Evolutionary conservation across 1,284 basidiomycete species (phyloP).

Genomic region (Mycena citricolor): DNA sequence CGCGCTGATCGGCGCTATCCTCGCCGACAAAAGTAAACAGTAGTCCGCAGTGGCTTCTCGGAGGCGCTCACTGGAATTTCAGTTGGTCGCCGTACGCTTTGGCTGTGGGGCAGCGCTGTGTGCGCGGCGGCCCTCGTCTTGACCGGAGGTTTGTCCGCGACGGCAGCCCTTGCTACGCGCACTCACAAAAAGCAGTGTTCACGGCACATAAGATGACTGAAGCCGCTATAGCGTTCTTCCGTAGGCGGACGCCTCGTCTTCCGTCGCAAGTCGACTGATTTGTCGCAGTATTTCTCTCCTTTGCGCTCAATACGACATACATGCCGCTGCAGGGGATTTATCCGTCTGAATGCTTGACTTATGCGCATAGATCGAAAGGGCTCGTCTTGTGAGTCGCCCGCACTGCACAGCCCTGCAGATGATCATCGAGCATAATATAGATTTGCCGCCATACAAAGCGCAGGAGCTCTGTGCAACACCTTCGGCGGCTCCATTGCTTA

Average conservation of each 20-base stretch:
- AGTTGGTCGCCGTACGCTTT: slow-evolving; percentile 42
- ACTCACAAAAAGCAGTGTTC: slow-evolving; percentile 6
- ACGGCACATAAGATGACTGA: slow-evolving; percentile 4
- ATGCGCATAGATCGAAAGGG: slow-evolving; percentile 57
- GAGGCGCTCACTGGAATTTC: background rate
- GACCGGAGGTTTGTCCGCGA: slow-evolving; percentile 29
- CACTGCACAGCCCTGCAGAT: background rate
- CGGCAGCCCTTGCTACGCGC: background rate
- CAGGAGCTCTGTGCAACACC: slow-evolving; percentile 49
- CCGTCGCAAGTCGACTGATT: slow-evolving; percentile 9
- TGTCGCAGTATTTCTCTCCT: slow-evolving; percentile 46
- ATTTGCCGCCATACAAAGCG: slow-evolving; percentile 44
- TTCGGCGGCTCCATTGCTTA: slow-evolving; percentile 50
- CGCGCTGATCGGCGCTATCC: slow-evolving; percentile 45
- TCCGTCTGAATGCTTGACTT: slow-evolving; percentile 54
- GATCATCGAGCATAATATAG: background rate
- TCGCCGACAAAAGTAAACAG: slow-evolving; percentile 38
- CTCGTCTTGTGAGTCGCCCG: slow-evolving; percentile 40
- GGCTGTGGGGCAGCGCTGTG: slow-evolving; percentile 43
- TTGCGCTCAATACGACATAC: slow-evolving; percentile 46
- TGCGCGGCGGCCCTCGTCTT: slow-evolving; percentile 37
- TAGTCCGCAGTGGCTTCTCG: background rate
- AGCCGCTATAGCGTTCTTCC: slow-evolving; percentile 43
- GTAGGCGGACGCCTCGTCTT: slow-evolving; percentile 25
- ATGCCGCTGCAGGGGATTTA: slow-evolving; percentile 56